phyloP scores from a whole-genome alignment of 2,329 filamentous ascomycete genomes.

The Nemania abortiva region DNA sequence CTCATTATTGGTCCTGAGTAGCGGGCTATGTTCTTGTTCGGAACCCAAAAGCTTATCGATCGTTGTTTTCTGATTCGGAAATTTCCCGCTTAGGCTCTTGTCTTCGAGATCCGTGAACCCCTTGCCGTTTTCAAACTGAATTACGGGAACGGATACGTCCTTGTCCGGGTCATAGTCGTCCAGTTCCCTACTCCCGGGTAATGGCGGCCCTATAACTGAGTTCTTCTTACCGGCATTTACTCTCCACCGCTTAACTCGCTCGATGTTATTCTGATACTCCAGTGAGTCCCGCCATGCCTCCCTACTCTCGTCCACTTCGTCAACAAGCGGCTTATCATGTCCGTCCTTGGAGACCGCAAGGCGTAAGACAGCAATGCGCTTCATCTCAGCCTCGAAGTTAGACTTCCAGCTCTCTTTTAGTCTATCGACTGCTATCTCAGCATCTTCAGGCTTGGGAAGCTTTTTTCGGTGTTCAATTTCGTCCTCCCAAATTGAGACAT shows the following conservation, averaged over 20 bases:
- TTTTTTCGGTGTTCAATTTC: constrained; percentile 7
- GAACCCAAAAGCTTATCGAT: constrained; percentile 24
- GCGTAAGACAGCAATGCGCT: constrained; percentile 42
- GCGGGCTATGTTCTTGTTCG: constrained; percentile 25
- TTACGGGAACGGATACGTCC: constrained; percentile 42
- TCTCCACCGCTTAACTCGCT: constrained; percentile 12
- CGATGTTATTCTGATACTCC: constrained; percentile 6
- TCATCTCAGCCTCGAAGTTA: constrained; percentile 37
- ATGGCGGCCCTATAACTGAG: not conserved
- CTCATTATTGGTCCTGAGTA: not conserved
- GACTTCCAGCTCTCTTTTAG: constrained; percentile 37
- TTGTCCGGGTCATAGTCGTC: constrained; percentile 39
- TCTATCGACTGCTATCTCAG: not conserved
- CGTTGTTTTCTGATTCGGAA: constrained; percentile 45
- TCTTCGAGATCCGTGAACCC: not conserved
- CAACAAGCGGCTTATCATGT: constrained; percentile 39
- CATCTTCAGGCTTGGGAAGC: not conserved
- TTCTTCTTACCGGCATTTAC: not conserved
- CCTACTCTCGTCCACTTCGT: constrained; percentile 23
- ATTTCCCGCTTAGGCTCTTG: constrained; percentile 36
- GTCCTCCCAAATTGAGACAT: not conserved
- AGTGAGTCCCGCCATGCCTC: constrained; percentile 15
- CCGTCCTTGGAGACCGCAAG: constrained; percentile 27
- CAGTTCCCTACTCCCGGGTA: too few species aligned
- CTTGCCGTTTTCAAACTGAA: constrained; percentile 36